Conservation (phyloP, 208 protist genomes). For the Angomonas deanei region DNA sequence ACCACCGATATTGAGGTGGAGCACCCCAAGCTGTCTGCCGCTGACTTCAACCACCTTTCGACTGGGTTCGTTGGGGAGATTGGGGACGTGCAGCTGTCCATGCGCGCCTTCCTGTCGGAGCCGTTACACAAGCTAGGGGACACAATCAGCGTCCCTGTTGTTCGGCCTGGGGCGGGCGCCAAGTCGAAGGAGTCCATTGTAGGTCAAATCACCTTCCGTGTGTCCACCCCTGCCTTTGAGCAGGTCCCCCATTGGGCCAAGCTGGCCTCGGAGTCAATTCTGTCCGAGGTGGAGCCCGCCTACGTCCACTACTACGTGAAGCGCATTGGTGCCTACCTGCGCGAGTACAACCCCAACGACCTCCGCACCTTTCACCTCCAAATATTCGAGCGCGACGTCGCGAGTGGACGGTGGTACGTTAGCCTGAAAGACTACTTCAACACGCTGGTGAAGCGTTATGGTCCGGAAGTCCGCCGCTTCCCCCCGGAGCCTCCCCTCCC, state of each 20-base stretch:
- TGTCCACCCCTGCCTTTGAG: conserved; percentile 69
- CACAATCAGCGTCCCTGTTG: conserved; percentile 48
- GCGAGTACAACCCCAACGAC: conserved; percentile 24
- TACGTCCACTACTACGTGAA: conserved; percentile 70
- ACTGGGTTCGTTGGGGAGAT: conserved; percentile 34
- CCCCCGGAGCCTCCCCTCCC: conserved; percentile 40
- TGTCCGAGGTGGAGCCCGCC: conserved; percentile 23
- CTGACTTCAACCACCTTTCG: not conserved
- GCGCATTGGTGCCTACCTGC: conserved; percentile 53
- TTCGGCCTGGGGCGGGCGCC: conserved; percentile 7
- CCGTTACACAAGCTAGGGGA: conserved; percentile 51
- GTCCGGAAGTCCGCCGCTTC: conserved; percentile 24
- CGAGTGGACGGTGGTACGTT: conserved; percentile 48
- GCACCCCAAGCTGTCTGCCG: not conserved
- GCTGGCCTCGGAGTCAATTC: conserved; percentile 17
- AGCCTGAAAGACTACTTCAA: conserved; percentile 62
- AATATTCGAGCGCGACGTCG: conserved; percentile 76
- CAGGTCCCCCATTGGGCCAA: conserved; percentile 35
- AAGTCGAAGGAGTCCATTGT: conserved; percentile 17
- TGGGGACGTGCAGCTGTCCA: conserved; percentile 48
- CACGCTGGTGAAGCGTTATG: conserved; percentile 37
- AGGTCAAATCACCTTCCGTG: conserved; percentile 48
- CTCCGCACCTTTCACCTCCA: conserved; percentile 64
- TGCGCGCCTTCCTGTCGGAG: conserved; percentile 61
- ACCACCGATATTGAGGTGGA: not conserved